These are phyloP conservation scores for Emergomyces pasteurianus DNA, from an alignment of 2,329 filamentous ascomycete species.

Conservation along the genomic window DNA sequence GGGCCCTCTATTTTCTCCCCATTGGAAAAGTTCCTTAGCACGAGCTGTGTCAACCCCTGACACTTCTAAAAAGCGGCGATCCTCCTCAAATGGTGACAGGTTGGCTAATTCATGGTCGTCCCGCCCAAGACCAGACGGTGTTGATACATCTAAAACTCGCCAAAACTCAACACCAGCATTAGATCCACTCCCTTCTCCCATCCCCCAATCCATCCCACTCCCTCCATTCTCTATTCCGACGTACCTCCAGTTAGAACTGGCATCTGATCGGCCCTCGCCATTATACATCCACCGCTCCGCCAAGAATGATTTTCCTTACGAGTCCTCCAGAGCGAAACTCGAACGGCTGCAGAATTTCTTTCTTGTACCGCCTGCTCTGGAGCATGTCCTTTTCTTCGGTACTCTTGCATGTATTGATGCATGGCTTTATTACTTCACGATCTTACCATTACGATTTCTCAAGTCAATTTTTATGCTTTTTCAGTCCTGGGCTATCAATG, in stretches of 20 bases:
- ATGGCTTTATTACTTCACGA: conserved; percentile 94
- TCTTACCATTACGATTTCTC: conserved; percentile 76
- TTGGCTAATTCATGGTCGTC: conserved; percentile 23
- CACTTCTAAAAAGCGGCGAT: conserved; percentile 19
- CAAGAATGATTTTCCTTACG: conserved; percentile 59
- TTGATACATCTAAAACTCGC: conserved; percentile 22
- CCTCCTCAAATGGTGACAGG: conserved; percentile 21
- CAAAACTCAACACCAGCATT: conserved; percentile 15
- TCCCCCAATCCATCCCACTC: conserved; percentile 44
- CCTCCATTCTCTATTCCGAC: conserved; percentile 53
- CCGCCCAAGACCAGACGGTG: conserved; percentile 22
- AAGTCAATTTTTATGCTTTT: conserved; percentile 66
- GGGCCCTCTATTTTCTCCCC: conserved; percentile 3
- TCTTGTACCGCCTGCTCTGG: conserved; percentile 66
- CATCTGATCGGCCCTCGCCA: conserved; percentile 48
- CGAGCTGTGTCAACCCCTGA: conserved; percentile 28
- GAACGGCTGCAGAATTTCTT: conserved; percentile 85
- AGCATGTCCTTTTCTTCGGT: conserved; percentile 77
- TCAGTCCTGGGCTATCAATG: conserved; percentile 64
- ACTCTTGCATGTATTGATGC: conserved; percentile 84
- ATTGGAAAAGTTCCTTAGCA: conserved; percentile 12
- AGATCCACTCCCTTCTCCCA: conserved; percentile 30
- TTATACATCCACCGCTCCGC: conserved; percentile 51
- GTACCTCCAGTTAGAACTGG: conserved; percentile 54
- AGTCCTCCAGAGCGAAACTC: conserved; percentile 84